Evolutionary conservation across 164 flowering plant genomes (phyloP).

Genomic region (Akebia trifoliata): DNA sequence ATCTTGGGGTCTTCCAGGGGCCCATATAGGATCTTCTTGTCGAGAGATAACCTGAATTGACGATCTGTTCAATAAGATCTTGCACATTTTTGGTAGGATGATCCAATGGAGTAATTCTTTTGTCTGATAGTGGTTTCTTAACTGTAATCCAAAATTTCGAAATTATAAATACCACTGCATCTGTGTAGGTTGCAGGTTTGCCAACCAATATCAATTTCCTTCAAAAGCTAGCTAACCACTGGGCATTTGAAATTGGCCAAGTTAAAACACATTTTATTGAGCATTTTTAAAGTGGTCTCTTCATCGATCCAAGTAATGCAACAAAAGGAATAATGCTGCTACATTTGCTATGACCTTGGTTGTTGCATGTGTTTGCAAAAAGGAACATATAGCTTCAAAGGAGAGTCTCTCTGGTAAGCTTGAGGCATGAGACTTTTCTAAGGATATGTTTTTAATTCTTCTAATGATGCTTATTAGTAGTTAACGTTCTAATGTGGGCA

Average conservation of each 20-base stretch:
- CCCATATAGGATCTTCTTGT: too few relatives aligned
- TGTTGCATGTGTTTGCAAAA: slow-evolving; percentile 74
- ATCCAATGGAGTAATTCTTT: background rate
- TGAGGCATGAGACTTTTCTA: background rate
- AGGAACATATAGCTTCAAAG: slow-evolving; percentile 36
- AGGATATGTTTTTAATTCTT: background rate
- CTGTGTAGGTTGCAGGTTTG: slow-evolving; percentile 86
- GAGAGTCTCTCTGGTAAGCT: slow-evolving; percentile 43
- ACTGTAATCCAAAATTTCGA: too few relatives aligned
- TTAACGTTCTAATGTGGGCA: slow-evolving; percentile 16
- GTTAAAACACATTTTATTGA: slow-evolving; percentile 97
- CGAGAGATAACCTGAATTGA: too few relatives aligned
- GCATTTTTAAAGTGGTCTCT: slow-evolving; percentile 65
- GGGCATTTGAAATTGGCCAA: slow-evolving; percentile 72
- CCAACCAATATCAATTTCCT: slow-evolving; percentile 89
- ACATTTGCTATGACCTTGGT: slow-evolving; percentile 51
- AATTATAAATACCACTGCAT: slow-evolving; percentile 5
- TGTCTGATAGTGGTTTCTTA: background rate
- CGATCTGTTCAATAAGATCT: too few relatives aligned
- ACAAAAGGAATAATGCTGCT: slow-evolving; percentile 41
- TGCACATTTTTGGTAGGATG: too few relatives aligned
- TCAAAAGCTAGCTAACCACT: slow-evolving; percentile 66
- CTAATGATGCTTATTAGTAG: slow-evolving; percentile 9
- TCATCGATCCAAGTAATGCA: slow-evolving; percentile 41
- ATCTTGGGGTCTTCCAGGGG: too few relatives aligned